A percentile compares a stretch with the other conserved stretches of the same genome.
phyloP scores from a whole-genome alignment of 2,329 filamentous ascomycete species.

The Nemania sp. region DNA sequence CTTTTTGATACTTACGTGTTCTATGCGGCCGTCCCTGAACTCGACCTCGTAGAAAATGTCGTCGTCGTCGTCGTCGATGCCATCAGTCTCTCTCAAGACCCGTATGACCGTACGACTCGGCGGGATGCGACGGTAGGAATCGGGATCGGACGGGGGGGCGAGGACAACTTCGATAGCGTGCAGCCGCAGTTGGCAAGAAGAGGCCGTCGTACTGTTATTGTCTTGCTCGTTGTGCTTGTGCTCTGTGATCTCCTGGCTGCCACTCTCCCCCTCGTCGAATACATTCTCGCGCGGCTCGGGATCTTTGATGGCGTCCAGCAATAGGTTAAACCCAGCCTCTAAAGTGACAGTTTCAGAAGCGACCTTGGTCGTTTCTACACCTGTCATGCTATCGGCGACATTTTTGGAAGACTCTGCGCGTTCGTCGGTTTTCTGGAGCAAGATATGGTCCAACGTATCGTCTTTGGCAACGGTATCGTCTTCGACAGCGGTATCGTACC shows the following conservation, averaged over 20 bases:
- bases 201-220: background rate
- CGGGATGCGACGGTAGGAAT: conserved; percentile 34
- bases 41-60: conserved; percentile 45
- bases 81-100: conserved; percentile 41
- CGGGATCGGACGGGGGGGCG: conserved; percentile 32
- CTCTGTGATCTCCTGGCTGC: too few relatives aligned
- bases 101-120: conserved; percentile 46
- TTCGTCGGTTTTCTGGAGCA: conserved; percentile 2
- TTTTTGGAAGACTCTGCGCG: background rate
- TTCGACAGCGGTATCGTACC: background rate
- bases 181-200: conserved; percentile 16
- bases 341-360: background rate
- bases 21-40: conserved; percentile 52
- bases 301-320: conserved; percentile 4
- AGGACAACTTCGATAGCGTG: conserved; percentile 40
- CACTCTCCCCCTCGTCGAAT: background rate
- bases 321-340: background rate
- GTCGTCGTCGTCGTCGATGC: conserved; percentile 34
- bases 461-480: background rate
- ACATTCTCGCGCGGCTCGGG: background rate
- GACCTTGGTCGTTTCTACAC: background rate
- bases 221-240: background rate
- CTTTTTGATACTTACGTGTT: conserved; percentile 47
- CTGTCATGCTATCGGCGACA: background rate
- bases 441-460: background rate